These are phyloP conservation scores for Vigna mungo DNA, from an alignment of 306 rosid genomes.

Conservation along the genomic window DNA sequence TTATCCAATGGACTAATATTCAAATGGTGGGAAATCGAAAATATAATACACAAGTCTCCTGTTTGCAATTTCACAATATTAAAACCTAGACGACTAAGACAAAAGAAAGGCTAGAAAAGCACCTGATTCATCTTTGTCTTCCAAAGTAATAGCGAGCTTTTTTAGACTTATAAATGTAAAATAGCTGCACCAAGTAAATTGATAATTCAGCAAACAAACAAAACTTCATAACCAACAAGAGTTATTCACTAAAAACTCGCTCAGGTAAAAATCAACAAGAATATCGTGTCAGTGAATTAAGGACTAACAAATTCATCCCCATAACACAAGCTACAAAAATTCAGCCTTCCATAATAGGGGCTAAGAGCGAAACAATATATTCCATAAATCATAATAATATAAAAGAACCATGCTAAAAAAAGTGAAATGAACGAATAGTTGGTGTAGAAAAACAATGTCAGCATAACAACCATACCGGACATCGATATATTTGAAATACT, in stretches of 20 bases:
- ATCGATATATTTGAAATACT: slow-evolving; percentile 80
- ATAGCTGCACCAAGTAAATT: slow-evolving; percentile 63
- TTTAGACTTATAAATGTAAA: slow-evolving; percentile 85
- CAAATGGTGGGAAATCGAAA: slow-evolving; percentile 27
- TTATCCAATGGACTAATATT: slow-evolving; percentile 2
- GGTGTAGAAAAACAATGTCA: slow-evolving; percentile 8
- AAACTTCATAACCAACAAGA: slow-evolving; percentile 23
- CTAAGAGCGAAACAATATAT: neutral
- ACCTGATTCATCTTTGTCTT: slow-evolving; percentile 66
- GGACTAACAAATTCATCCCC: slow-evolving; percentile 13
- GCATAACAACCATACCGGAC: slow-evolving; percentile 67
- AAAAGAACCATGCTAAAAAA: neutral
- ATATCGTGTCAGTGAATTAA: neutral
- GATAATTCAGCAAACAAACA: slow-evolving; percentile 16
- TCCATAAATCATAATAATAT: neutral
- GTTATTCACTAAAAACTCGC: slow-evolving; percentile 5
- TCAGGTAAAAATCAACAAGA: neutral
- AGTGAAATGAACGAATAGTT: neutral
- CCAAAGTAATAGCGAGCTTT: slow-evolving; percentile 63
- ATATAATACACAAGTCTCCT: slow-evolving; percentile 9
- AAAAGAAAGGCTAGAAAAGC: slow-evolving; percentile 35
- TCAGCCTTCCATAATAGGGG: neutral
- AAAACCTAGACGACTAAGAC: neutral
- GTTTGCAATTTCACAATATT: slow-evolving; percentile 9
- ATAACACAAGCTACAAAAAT: neutral